Evolutionary conservation across 768 basidiomycete species (phyloP).

Genomic region (Termitomyces heimii): DNA sequence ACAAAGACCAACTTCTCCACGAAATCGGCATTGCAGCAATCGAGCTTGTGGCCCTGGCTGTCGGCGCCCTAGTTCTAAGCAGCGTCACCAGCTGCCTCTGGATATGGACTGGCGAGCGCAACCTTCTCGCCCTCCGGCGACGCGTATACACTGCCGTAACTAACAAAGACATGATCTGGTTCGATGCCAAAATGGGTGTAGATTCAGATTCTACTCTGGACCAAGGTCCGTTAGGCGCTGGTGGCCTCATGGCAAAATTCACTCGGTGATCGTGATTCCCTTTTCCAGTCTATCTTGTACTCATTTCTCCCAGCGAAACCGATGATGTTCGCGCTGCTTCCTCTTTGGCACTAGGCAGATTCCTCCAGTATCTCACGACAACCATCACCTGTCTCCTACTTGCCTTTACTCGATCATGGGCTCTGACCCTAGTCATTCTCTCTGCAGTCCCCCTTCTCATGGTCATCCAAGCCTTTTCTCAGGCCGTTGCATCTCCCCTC

Average conservation of each 20-base stretch:
- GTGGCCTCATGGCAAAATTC: constrained; percentile 92
- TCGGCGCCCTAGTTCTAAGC: constrained; percentile 64
- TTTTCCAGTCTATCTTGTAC: not conserved
- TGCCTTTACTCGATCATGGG: constrained; percentile 73
- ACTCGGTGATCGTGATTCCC: constrained; percentile 45
- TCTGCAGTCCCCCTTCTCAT: constrained; percentile 81
- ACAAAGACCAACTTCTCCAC: constrained; percentile 47
- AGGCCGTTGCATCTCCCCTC: constrained; percentile 60
- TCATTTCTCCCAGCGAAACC: constrained; percentile 61
- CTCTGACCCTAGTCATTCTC: constrained; percentile 89
- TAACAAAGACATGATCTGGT: constrained; percentile 81
- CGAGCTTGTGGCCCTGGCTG: constrained; percentile 59
- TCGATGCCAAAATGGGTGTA: constrained; percentile 70
- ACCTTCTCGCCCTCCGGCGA: constrained; percentile 60
- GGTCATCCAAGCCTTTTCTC: constrained; percentile 70
- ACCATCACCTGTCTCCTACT: constrained; percentile 74
- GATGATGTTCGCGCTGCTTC: constrained; percentile 88
- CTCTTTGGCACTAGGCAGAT: constrained; percentile 70
- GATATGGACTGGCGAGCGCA: constrained; percentile 84
- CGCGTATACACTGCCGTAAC: constrained; percentile 66
- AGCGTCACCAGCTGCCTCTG: constrained; percentile 75
- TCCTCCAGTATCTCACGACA: constrained; percentile 80
- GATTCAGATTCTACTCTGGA: constrained; percentile 36
- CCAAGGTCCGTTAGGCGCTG: constrained; percentile 65
- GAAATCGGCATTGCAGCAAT: constrained; percentile 57